Percentiles rank a stretch among this genome's conserved stretches.
These are phyloP conservation scores for Kuraishia piskuri DNA, from an alignment of 805 yeast genomes.

Conservation along the genomic window DNA sequence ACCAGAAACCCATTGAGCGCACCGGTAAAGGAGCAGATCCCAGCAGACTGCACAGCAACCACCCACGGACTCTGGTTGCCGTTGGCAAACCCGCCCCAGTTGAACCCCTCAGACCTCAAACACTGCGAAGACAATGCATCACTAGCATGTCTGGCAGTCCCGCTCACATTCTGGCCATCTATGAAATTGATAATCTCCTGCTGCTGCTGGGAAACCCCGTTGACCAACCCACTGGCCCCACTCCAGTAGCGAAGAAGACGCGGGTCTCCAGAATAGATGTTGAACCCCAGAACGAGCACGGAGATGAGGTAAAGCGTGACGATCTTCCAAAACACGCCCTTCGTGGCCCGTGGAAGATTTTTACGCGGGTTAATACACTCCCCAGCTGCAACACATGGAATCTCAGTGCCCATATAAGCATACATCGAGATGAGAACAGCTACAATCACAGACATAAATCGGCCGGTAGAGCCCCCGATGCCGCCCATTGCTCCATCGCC, in stretches of 20 bases:
- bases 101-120: slow-evolving; percentile 25
- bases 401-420: slow-evolving; percentile 64
- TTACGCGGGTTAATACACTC: slow-evolving; percentile 40
- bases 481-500: slow-evolving; percentile 40
- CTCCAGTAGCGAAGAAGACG: slow-evolving; percentile 41
- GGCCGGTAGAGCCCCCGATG: slow-evolving; percentile 41
- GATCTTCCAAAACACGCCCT: slow-evolving; percentile 35
- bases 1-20: slow-evolving; percentile 34
- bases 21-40: slow-evolving; percentile 32
- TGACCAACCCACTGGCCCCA: slow-evolving; percentile 13
- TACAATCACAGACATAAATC: slow-evolving; percentile 42
- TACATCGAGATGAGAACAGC: slow-evolving; percentile 49
- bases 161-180: not conserved
- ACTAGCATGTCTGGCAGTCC: slow-evolving; percentile 17
- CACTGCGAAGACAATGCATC: slow-evolving; percentile 33
- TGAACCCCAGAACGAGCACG: slow-evolving; percentile 50
- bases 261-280: slow-evolving; percentile 62
- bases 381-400: slow-evolving; percentile 48
- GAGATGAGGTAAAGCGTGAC: slow-evolving; percentile 40
- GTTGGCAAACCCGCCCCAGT: slow-evolving; percentile 23
- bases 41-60: slow-evolving; percentile 37
- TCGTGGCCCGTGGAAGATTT: slow-evolving; percentile 36
- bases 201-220: slow-evolving; percentile 11
- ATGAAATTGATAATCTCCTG: slow-evolving; percentile 6
- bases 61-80: slow-evolving; percentile 37